Evolutionary conservation across 371 early-diverging fungal genomes (phyloP), one percentile per base, ranked within the genome.

Genomic region (Mortierella sp.): DNA sequence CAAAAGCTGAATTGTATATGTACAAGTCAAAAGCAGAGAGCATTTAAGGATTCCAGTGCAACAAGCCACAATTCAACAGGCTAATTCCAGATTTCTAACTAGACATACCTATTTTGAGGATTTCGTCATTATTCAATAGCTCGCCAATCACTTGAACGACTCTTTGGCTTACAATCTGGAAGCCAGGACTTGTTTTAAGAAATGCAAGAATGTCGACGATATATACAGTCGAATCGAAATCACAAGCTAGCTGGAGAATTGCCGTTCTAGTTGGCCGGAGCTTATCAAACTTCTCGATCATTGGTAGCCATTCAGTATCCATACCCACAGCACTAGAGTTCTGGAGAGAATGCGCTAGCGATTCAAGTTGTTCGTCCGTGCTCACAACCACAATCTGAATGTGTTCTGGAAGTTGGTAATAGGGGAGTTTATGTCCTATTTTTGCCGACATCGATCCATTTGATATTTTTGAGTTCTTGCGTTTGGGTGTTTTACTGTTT

Each of bases 271-370:
- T 23, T 22, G 31, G 53, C 23, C 54, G 66, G 2, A 61, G 22
- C 23, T 37, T n/a, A 40, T 45, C 26, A 53, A 53, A 76, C 29
- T 55, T 55, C 10, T 66, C 28, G 4, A 64, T 67, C 34, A 58
- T 37, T 3, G 76, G 76, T 1, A 76, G 60, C 76, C 76, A 76
- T 22, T 76, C 76, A 1, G 71, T 76, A 42, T 76, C 76, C 68
- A 76, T 70, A 7, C 67, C 76, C 4, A 76, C 63, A 15, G 61
- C 42, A 3, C 32, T 51, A 1, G 71, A 66, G 17, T 17, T 51
- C 17, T 37, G 31, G 13, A 76, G 45, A 0, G 64, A 32, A 1
- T 35, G n/a, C n/a, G 71, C 15, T 26, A 76, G 15, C 17, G 7
- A 19, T 9, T 58, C 54, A 1, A 76, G 40, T 32, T 61, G 51